Evolutionary conservation across 192 early-diverging fungal genomes (phyloP).

Genomic region (Umbelopsis sp.): DNA sequence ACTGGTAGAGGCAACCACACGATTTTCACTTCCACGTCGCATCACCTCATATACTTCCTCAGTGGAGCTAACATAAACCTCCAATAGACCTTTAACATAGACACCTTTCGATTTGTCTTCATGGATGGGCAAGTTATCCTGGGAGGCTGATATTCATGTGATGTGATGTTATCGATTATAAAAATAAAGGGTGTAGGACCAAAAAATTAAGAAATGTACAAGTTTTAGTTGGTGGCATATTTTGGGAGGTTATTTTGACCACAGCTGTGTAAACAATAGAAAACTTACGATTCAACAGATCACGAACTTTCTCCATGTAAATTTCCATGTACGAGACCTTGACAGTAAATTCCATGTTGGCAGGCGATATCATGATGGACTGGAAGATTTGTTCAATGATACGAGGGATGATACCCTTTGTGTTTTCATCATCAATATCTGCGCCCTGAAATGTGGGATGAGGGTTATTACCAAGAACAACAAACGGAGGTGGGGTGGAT

Average conservation of each 20-base stretch:
- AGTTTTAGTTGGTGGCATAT: too few species aligned
- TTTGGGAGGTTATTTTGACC: background rate
- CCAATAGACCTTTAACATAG: conserved; percentile 96
- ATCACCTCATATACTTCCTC: conserved; percentile 98
- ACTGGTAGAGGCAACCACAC: conserved; percentile 92
- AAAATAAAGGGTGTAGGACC: background rate
- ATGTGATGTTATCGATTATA: background rate
- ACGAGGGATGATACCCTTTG: conserved; percentile 96
- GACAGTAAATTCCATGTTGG: conserved; percentile 96
- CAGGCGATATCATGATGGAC: conserved; percentile 88
- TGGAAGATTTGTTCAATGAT: conserved; percentile 95
- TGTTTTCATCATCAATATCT: conserved; percentile 88
- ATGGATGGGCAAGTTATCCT: conserved; percentile 93
- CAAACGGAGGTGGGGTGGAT: background rate
- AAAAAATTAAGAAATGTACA: conserved; percentile 2
- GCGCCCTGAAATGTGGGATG: conserved; percentile 63
- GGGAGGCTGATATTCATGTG: conserved; percentile 53
- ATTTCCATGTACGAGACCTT: conserved; percentile 99
- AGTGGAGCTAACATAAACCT: conserved; percentile 94
- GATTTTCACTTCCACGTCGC: conserved; percentile 85
- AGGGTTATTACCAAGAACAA: conserved; percentile 18
- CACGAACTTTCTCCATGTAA: conserved; percentile 99
- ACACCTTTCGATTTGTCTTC: conserved; percentile 97
- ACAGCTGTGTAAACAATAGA: background rate
- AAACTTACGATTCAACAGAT: conserved; percentile 84